Evolutionary conservation across 2,329 filamentous ascomycete genomes (phyloP).

Genomic region (Nemania serpens): DNA sequence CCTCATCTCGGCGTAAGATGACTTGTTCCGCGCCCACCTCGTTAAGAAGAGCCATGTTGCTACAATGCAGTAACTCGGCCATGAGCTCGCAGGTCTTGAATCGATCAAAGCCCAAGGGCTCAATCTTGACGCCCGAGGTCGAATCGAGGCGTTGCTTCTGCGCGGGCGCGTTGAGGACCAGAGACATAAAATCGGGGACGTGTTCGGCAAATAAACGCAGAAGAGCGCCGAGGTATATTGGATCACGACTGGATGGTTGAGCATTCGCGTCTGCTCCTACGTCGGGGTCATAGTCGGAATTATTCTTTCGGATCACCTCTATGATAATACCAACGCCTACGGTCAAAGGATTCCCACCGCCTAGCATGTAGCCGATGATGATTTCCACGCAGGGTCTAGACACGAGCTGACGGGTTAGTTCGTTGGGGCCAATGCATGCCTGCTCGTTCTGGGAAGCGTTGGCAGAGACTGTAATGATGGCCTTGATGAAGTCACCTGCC

Average conservation of each 20-base stretch:
- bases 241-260: conserved; percentile 82
- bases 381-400: conserved; percentile 81
- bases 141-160: conserved; percentile 78
- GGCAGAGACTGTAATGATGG: conserved; percentile 97
- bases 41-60: conserved; percentile 96
- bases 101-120: conserved; percentile 93
- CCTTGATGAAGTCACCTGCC: conserved; percentile 96
- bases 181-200: conserved; percentile 90
- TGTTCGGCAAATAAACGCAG: conserved; percentile 87
- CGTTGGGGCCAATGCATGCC: conserved; percentile 98
- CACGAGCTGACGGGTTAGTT: conserved; percentile 91
- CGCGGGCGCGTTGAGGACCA: conserved; percentile 79
- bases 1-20: conserved; percentile 76
- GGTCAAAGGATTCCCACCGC: conserved; percentile 89
- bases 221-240: conserved; percentile 92
- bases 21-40: conserved; percentile 88
- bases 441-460: conserved; percentile 98
- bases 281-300: conserved; percentile 97
- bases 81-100: conserved; percentile 99
- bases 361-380: conserved; percentile 89
- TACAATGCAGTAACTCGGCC: conserved; percentile 96
- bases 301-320: conserved; percentile 98
- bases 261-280: conserved; percentile 80
- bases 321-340: conserved; percentile 98
- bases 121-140: conserved; percentile 88